A percentile compares a stretch with the other conserved stretches of the same genome.
Conservation (phyloP, 2,329 filamentous ascomycete species). For the Pseudopyrenochaeta lycopersici region DNA sequence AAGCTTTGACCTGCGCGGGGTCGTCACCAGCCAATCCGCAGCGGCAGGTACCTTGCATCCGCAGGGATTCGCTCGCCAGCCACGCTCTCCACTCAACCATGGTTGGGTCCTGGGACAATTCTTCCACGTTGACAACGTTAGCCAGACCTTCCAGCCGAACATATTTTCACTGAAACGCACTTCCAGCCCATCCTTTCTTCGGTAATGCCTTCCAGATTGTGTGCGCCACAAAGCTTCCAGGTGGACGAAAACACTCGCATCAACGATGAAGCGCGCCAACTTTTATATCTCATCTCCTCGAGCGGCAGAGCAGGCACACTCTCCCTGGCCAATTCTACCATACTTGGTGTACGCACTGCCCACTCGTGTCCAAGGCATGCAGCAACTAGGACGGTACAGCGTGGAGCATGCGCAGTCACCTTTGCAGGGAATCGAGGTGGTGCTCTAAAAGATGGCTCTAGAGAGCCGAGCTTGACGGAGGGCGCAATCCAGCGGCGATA, state of each 20-base stretch:
- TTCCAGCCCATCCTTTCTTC: slow-evolving; percentile 6
- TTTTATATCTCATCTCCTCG: slow-evolving; percentile 14
- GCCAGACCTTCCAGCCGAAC: not conserved
- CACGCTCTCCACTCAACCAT: slow-evolving; percentile 5
- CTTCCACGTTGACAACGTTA: not conserved
- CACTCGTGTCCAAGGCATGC: slow-evolving; percentile 37
- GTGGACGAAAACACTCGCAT: slow-evolving; percentile 29
- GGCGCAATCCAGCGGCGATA: slow-evolving; percentile 38
- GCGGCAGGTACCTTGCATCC: slow-evolving; percentile 38
- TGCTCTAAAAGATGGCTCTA: slow-evolving; percentile 11
- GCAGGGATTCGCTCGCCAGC: too few species aligned
- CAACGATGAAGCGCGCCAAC: slow-evolving; percentile 24
- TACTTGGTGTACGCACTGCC: slow-evolving; percentile 38
- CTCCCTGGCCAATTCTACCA: slow-evolving; percentile 30
- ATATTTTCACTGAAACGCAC: slow-evolving; percentile 10
- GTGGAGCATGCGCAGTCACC: slow-evolving; percentile 18
- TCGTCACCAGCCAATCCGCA: slow-evolving; percentile 33
- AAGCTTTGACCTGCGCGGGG: slow-evolving; percentile 31
- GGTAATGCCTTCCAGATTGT: not conserved
- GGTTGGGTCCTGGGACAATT: slow-evolving; percentile 4
- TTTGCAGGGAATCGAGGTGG: slow-evolving; percentile 32
- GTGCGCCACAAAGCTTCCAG: slow-evolving; percentile 32
- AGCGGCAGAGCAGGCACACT: slow-evolving; percentile 31
- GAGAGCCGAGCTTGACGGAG: slow-evolving; percentile 26
- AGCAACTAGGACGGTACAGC: slow-evolving; percentile 31